Conservation (phyloP, 225 moss, liverwort and hornwort species). For the Climacium dendroides region DNA sequence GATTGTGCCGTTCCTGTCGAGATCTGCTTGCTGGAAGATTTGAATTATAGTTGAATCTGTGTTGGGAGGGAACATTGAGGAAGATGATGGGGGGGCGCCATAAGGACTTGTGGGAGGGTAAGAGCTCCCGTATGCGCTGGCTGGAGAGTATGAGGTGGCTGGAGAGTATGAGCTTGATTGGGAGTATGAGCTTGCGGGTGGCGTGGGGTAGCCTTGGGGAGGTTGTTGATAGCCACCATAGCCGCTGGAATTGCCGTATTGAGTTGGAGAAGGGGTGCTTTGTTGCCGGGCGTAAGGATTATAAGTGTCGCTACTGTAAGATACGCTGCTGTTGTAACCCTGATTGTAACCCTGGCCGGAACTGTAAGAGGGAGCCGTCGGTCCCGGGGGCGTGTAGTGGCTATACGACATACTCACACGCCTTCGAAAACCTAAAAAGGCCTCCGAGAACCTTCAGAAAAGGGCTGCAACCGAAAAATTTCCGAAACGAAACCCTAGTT, state of each 20-base stretch:
- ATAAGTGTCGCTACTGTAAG: neutral
- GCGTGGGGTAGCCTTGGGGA: neutral
- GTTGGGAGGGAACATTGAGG: conserved; percentile 15
- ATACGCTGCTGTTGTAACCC: neutral
- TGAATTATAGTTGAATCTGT: conserved; percentile 9
- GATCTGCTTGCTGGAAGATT: conserved; percentile 32
- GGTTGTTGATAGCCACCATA: neutral
- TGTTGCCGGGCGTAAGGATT: neutral
- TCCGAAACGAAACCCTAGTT: neutral
- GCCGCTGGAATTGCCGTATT: neutral
- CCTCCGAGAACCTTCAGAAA: neutral
- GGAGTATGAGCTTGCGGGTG: neutral
- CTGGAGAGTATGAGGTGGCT: neutral
- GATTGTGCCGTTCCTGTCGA: conserved; percentile 19
- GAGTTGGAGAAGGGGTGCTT: neutral
- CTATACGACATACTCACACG: conserved; percentile 6
- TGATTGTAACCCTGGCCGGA: neutral
- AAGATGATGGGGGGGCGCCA: neutral
- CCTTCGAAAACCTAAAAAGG: neutral
- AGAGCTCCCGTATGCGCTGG: neutral
- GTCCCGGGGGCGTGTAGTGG: neutral
- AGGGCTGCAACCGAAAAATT: neutral
- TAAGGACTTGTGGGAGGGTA: neutral
- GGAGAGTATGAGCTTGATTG: neutral
- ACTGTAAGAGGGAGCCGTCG: conserved; percentile 14